These are phyloP conservation scores for Penicillium griseofulvum DNA, from an alignment of 2,329 filamentous ascomycete genomes.

Conservation along the genomic window DNA sequence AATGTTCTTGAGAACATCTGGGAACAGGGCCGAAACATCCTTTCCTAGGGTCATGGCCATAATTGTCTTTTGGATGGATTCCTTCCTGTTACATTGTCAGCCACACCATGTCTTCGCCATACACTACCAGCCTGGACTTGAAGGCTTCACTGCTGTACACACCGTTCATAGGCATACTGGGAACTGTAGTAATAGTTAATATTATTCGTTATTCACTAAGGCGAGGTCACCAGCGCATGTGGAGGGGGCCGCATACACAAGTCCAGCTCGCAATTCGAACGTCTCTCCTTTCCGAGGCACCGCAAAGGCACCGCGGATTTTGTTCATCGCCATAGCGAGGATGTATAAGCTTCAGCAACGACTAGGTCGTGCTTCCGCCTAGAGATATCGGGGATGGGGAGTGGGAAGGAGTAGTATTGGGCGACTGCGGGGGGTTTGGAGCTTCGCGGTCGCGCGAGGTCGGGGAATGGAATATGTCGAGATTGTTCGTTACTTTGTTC, in stretches of 20 bases:
- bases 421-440: constrained; percentile 35
- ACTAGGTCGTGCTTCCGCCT: constrained; percentile 37
- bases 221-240: constrained; percentile 12
- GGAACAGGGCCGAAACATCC: constrained; percentile 94
- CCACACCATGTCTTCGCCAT: constrained; percentile 10
- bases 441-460: constrained; percentile 32
- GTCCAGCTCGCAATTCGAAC: constrained; percentile 89
- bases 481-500: constrained; percentile 13
- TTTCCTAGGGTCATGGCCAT: constrained; percentile 99
- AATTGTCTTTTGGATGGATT: constrained; percentile 99
- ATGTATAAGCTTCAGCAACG: constrained; percentile 35
- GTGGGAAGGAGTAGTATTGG: constrained; percentile 16
- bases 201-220: constrained; percentile 25
- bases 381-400: constrained; percentile 14
- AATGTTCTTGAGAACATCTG: constrained; percentile 98
- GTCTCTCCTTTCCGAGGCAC: constrained; percentile 95
- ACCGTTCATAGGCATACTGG: constrained; percentile 96
- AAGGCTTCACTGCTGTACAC: constrained; percentile 18
- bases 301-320: constrained; percentile 90
- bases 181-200: constrained; percentile 58
- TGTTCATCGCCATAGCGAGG: constrained; percentile 80
- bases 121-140: background rate
- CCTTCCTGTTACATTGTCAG: constrained; percentile 63
- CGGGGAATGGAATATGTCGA: constrained; percentile 8
- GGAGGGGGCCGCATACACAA: constrained; percentile 57